Evolutionary conservation across 2,329 filamentous ascomycete genomes (phyloP).

Genomic region (Pseudogymnoascus sp.): DNA sequence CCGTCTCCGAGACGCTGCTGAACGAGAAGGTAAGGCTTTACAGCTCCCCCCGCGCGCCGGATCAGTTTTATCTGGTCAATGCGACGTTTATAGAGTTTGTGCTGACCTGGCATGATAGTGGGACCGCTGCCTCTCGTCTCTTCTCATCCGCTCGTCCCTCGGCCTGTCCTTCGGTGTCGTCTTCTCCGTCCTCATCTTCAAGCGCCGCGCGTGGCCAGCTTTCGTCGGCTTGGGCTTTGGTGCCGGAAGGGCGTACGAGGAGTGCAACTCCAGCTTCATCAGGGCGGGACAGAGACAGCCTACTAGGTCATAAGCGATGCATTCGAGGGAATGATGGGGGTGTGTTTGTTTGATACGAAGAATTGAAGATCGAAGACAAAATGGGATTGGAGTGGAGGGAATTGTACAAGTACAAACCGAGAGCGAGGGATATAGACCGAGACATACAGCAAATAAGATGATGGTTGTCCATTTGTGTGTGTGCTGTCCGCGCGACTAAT

Average conservation of each 20-base stretch:
- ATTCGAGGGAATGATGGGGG: not conserved
- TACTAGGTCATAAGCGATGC: constrained; percentile 1
- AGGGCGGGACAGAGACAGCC: constrained; percentile 21
- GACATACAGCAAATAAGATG: constrained; percentile 1
- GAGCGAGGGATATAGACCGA: not conserved
- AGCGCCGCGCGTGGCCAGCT: constrained; percentile 96
- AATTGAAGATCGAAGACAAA: not conserved
- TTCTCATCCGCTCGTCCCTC: constrained; percentile 92
- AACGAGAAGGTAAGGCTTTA: constrained; percentile 79
- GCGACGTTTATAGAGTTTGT: not conserved
- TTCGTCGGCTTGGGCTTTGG: constrained; percentile 91
- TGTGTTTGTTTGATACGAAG: constrained; percentile 7
- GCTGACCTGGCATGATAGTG: constrained; percentile 52
- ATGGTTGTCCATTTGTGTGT: not conserved
- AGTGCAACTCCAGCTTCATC: constrained; percentile 62
- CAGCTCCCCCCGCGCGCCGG: not conserved
- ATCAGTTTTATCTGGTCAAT: not conserved
- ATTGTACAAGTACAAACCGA: constrained; percentile 6
- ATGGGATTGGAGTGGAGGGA: not conserved
- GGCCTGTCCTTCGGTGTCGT: constrained; percentile 96
- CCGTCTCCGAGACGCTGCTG: constrained; percentile 93
- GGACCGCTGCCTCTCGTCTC: constrained; percentile 96
- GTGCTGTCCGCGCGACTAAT: not conserved
- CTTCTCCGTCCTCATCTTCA: constrained; percentile 97
- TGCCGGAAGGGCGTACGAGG: constrained; percentile 93